These are phyloP conservation scores for Byssochlamys sp. DNA, from an alignment of 2,329 filamentous ascomycete species.

Conservation along the genomic window DNA sequence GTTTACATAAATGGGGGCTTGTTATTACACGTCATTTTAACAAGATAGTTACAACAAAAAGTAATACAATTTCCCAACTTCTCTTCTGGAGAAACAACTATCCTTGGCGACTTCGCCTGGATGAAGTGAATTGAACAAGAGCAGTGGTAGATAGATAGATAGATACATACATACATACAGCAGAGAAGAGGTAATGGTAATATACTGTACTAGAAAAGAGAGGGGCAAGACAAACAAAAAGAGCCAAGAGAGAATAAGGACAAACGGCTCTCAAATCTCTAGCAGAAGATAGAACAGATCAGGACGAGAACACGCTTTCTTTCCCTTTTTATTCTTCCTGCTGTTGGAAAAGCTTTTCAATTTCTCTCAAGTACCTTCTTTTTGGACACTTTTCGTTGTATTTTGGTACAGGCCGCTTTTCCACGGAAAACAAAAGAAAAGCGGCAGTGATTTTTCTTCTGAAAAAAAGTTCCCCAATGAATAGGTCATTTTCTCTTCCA, in stretches of 20 bases:
- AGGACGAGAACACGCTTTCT: background rate
- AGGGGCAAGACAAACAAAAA: background rate
- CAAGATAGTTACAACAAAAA: too few species aligned
- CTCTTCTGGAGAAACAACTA: too few species aligned
- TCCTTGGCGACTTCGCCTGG: too few species aligned
- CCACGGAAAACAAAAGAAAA: too few species aligned
- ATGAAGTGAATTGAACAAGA: background rate
- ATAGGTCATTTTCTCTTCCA: background rate
- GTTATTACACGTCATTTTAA: too few species aligned
- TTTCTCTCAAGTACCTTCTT: background rate
- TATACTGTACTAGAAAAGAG: background rate
- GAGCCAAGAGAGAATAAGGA: background rate
- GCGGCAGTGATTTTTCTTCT: too few species aligned
- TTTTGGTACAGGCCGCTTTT: background rate
- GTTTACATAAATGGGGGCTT: too few species aligned
- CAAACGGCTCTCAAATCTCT: background rate
- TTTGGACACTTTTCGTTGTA: background rate
- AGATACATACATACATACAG: background rate
- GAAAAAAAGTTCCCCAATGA: too few species aligned
- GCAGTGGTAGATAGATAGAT: background rate
- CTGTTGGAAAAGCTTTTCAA: background rate
- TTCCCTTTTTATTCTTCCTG: background rate
- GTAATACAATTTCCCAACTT: too few species aligned
- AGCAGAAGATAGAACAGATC: background rate
- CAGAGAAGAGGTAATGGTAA: background rate